Evolutionary conservation across 2,329 filamentous ascomycete species (phyloP), one percentile per base, ranked within the genome.

Genomic region (Microascus cirrosus): DNA sequence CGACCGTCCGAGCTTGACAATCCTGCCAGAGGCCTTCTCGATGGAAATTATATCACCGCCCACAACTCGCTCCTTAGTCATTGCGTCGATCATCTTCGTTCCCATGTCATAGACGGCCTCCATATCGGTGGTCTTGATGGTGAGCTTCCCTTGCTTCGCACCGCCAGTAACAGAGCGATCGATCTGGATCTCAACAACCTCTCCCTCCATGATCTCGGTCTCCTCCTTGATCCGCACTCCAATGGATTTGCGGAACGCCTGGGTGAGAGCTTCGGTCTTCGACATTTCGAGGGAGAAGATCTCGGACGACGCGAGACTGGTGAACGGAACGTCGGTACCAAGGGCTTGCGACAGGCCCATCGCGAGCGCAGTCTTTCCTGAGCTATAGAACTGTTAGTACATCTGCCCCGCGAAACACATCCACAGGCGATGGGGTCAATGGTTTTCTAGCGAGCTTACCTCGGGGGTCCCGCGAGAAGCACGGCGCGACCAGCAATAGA

Each of bases 31-130:
- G 0, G 93, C 92, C 77, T 99, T 99, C 78, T 99, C 94, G 65
- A 99, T 97, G 59, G 90, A 95, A 67, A 99, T 95, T 64, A 99
- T 94, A 70, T 99, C 94, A 65, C 94, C 94, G 4, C 94, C 94
- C 86, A 97, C 96, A 63, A 99, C 90, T 67, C 95, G 93, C 77
- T 99, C 94, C 75, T 97, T 97, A 64, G 92, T 96, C 91, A 99
- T 96, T 63, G 91, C 91, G 70, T 99, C 94, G 64, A 99, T 99
- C 94, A 99, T 97, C 76, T 97, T 97, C 64, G 89, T 93, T 63
- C 94, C 94, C 92, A 99, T 96, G 68, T 99, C 94, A 76, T 97
- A 99, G 63, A 99, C 89, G 13, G 94, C 96, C 74, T 99, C 94
- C 94, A 99, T 99, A 72, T 99, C 94, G 59, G 93, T 97, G 12